A percentile compares a stretch with the other conserved stretches of the same genome.
Evolutionary conservation across 2,329 filamentous ascomycete genomes (phyloP).

Genomic region (Lasiodiplodia gonubiensis): DNA sequence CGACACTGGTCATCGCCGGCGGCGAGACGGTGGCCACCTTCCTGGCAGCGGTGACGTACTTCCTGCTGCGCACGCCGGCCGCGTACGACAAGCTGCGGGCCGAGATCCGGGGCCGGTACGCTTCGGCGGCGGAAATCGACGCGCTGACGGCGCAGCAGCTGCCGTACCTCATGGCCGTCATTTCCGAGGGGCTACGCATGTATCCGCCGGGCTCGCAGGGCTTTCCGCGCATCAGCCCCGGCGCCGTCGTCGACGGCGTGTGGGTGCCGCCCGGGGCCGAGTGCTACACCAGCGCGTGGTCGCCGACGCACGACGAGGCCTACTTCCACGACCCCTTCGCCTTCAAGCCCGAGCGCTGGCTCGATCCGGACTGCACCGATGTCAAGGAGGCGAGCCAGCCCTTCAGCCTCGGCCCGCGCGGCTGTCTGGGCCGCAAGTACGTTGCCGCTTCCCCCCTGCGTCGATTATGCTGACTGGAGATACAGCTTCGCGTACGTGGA

Average conservation of each 20-base stretch:
- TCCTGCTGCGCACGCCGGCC: constrained; percentile 28
- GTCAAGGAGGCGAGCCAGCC: constrained; percentile 36
- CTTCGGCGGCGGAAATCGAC: constrained; percentile 27
- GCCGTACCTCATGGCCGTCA: constrained; percentile 17
- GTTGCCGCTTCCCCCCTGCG: not conserved
- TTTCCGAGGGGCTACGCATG: constrained; percentile 8
- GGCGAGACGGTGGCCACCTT: constrained; percentile 32
- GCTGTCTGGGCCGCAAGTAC: constrained; percentile 41
- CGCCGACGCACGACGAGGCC: not conserved
- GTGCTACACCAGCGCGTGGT: constrained; percentile 1
- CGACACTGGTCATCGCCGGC: constrained; percentile 32
- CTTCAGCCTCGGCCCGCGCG: constrained; percentile 44
- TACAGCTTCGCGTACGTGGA: constrained; percentile 42
- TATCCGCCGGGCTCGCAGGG: constrained; percentile 6
- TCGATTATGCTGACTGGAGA: constrained; percentile 19
- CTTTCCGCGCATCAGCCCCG: not conserved
- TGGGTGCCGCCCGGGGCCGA: constrained; percentile 1
- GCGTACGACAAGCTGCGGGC: constrained; percentile 9
- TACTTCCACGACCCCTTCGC: constrained; percentile 33
- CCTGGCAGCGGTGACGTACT: constrained; percentile 30
- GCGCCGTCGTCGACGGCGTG: constrained; percentile 1
- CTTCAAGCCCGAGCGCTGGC: constrained; percentile 46
- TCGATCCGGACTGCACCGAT: constrained; percentile 32
- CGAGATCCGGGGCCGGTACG: constrained; percentile 26
- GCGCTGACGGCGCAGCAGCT: not conserved